phyloP scores from a whole-genome alignment of 768 basidiomycete genomes.

The Antrodiella citrinella region DNA sequence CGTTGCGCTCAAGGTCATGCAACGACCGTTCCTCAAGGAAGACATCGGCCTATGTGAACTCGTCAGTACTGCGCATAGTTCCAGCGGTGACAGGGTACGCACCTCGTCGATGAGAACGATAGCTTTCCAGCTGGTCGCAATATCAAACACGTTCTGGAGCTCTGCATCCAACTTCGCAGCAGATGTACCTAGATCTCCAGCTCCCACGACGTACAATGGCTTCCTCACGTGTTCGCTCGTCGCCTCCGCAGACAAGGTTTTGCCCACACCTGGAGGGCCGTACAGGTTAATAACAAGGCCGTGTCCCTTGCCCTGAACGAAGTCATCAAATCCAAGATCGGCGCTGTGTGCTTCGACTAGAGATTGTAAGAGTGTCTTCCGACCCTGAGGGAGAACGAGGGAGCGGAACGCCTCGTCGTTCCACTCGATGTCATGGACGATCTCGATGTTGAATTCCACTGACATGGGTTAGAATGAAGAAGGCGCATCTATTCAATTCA shows the following conservation, averaged over 20 bases:
- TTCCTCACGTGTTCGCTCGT: conserved; percentile 11
- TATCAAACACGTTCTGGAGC: conserved; percentile 23
- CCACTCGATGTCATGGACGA: conserved; percentile 39
- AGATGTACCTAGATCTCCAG: conserved; percentile 25
- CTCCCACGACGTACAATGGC: conserved; percentile 21
- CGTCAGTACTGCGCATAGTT: neutral
- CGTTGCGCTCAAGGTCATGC: conserved; percentile 56
- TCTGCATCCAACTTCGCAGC: conserved; percentile 21
- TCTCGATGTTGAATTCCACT: conserved; percentile 58
- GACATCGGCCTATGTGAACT: conserved; percentile 39
- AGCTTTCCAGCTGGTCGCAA: conserved; percentile 26
- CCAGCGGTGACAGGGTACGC: too few relatives aligned
- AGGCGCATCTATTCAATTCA: neutral
- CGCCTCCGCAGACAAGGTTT: conserved; percentile 21
- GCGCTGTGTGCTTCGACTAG: conserved; percentile 24
- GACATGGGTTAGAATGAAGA: neutral
- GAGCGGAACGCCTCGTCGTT: conserved; percentile 24
- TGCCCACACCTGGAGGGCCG: conserved; percentile 21
- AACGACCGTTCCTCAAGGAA: conserved; percentile 62
- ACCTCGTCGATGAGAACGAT: conserved; percentile 26
- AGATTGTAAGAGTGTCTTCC: conserved; percentile 22
- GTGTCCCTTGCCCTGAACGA: conserved; percentile 27
- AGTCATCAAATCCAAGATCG: conserved; percentile 23
- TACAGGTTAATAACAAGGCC: conserved; percentile 26
- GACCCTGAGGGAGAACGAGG: conserved; percentile 23